Evolutionary conservation across 2,329 filamentous ascomycete genomes (phyloP).

Genomic region (Hypoxylon sp.): DNA sequence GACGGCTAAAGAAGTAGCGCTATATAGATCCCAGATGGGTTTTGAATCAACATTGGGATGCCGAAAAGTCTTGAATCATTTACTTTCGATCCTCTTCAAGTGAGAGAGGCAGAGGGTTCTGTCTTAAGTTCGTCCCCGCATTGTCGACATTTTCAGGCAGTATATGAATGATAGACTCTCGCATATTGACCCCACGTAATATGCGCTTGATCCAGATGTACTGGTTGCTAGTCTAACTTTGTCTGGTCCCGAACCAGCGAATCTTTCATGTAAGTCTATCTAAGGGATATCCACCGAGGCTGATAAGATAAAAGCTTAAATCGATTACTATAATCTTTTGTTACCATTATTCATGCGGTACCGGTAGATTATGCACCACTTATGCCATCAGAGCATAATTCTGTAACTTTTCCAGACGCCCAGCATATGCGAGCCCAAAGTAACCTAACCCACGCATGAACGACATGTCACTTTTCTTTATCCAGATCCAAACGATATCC

Average conservation of each 20-base stretch:
- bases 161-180: conserved; percentile 17
- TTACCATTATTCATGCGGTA: conserved; percentile 29
- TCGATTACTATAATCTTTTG: conserved; percentile 27
- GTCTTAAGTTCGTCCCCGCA: conserved; percentile 25
- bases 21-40: not conserved
- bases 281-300: conserved; percentile 11
- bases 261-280: conserved; percentile 25
- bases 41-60: not conserved
- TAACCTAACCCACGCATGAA: not conserved
- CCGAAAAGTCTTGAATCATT: not conserved
- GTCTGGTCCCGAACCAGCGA: conserved; percentile 10
- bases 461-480: not conserved
- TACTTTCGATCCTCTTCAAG: not conserved
- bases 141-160: conserved; percentile 1
- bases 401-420: too few species aligned
- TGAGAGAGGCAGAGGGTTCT: conserved; percentile 11
- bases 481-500: too few species aligned
- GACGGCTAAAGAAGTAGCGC: not conserved
- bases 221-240: conserved; percentile 22
- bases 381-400: too few species aligned
- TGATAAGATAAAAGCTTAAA: conserved; percentile 40
- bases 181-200: conserved; percentile 18
- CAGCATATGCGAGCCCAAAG: not conserved
- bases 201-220: conserved; percentile 20
- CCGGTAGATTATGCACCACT: not conserved